These are phyloP conservation scores for Ceratocystis eucalypticola DNA, from an alignment of 2,329 filamentous ascomycete genomes.

Conservation along the genomic window DNA sequence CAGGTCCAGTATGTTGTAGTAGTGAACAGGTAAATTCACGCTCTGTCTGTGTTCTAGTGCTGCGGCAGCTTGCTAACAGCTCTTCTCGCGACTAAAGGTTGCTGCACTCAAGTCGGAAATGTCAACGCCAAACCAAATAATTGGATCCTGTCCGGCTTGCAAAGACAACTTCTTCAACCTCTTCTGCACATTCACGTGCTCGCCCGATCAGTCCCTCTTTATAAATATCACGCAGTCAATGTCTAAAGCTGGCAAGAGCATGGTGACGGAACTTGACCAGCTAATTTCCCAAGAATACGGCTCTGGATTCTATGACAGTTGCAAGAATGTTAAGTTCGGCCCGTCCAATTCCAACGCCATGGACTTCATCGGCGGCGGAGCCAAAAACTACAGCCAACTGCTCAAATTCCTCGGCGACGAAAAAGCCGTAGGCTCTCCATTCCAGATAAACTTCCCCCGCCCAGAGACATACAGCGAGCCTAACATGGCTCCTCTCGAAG, in stretches of 20 bases:
- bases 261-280: conserved; percentile 79
- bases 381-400: conserved; percentile 76
- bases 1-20: conserved; percentile 73
- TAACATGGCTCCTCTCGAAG: conserved; percentile 51
- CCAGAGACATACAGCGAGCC: conserved; percentile 34
- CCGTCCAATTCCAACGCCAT: conserved; percentile 88
- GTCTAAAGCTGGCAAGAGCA: conserved; percentile 41
- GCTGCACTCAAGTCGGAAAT: conserved; percentile 70
- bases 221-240: conserved; percentile 75
- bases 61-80: conserved; percentile 3
- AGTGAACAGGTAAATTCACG: conserved; percentile 51
- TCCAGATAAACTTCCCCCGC: conserved; percentile 87
- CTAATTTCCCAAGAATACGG: conserved; percentile 75
- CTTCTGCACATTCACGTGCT: conserved; percentile 97
- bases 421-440: conserved; percentile 81
- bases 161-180: conserved; percentile 97
- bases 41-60: background rate
- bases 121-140: conserved; percentile 73
- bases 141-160: conserved; percentile 89
- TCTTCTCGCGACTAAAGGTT: conserved; percentile 37
- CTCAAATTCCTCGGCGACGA: conserved; percentile 88
- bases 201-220: conserved; percentile 88
- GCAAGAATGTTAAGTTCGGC: conserved; percentile 97
- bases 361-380: conserved; percentile 88
- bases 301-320: conserved; percentile 84